Base-by-base conservation (phyloP, 768 basidiomycete species). In the Nidularia pulvinata region DNA sequence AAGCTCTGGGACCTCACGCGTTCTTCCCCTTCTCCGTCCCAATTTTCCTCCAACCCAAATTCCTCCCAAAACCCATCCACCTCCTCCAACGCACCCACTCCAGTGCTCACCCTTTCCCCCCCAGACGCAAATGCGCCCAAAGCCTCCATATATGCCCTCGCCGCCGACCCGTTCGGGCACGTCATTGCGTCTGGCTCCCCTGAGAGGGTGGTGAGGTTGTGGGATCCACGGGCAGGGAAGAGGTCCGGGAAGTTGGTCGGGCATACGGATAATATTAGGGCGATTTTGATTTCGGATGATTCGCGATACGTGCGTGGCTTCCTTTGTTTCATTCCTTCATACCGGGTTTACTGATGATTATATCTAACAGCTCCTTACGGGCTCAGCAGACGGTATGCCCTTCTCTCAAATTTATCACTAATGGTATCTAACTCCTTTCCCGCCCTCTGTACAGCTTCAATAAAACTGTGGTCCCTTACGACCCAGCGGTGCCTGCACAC, bases 201-300 rank as follows among this genome's bases (percentile, higher is more conserved):
- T 0, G 96, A 98, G 65, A 80, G 92, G 22, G 90, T 98, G 2
- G 76, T 99, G 25, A 77, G 95, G 19, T 73, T 97, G 56, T 99
- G 95, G 95, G 97, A 99, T 65, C 93, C 95, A 3, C 80, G 97
- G 13, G 81, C 85, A 1, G 91, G 91, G 7, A 91, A 88, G 62
- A 78, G 90, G 44, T 86, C 80, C 2, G 83, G 88, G 9, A 93
- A 97, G 63, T 80, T 98, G 0, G 93, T 98, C 6, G 96, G 96
- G 0, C 96, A 99, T 66, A 96, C 96, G 0, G 97, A 99, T 69
- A 98, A 98, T 61, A 95, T 99, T 55, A 82, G 96, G 7, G 85
- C 93, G 4, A 89, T 98, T 44, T 69, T 95, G 19, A 78, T 98
- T 1, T 92, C 91, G 5, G 93, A 95, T 32, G 95, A 98, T 67